Evolutionary conservation across 345 rosid species (phyloP), one percentile per base, ranked within the genome.

Genomic region (Cardamine resedifolia): DNA sequence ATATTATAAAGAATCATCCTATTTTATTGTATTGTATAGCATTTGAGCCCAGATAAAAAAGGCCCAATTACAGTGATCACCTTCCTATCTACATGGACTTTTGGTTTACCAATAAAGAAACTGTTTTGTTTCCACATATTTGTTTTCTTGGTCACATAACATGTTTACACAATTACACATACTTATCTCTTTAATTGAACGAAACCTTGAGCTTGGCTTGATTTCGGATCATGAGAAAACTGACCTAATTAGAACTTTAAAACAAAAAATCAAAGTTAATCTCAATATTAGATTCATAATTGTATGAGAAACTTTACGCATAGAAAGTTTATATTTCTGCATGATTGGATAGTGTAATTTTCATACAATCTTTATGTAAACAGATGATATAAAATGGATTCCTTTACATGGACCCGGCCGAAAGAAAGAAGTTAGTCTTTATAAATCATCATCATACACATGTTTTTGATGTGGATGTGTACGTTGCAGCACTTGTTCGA

Each of bases 401-500:
- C 18, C 18, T 33, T 57, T 18, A 49, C 9, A 49, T 58, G 66
- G 72, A 74, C 71, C 67, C 53, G 28, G n/a, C n/a, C n/a, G 44
- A 38, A 48, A 68, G 28, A 49, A 15, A 34, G n/a, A 58, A 10
- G 16, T 38, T 26, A 74, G 68, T 66, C 68, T 39, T n/a, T 27
- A 59, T 66, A 30, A n/a, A 59, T 66, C 66, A 65, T 74, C 47
- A 74, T 66, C 61, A 58, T 38, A 27, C 72, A 74, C 77, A 47
- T 74, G 73, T 38, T 58, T 58, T 50, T 68, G 74, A 75, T 75
- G 78, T 60, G 57, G 69, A 75, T 75, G 73, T 75, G 74, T 75
- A 58, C 55, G 52, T 65, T 19, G 43, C 43, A 66, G 53, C 78
- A 75, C 74, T 75, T 60, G 48, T 59, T 75, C 49, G 78, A 75